phyloP scores from a whole-genome alignment of 192 early-diverging fungal species.

The Backusella australiensis region DNA sequence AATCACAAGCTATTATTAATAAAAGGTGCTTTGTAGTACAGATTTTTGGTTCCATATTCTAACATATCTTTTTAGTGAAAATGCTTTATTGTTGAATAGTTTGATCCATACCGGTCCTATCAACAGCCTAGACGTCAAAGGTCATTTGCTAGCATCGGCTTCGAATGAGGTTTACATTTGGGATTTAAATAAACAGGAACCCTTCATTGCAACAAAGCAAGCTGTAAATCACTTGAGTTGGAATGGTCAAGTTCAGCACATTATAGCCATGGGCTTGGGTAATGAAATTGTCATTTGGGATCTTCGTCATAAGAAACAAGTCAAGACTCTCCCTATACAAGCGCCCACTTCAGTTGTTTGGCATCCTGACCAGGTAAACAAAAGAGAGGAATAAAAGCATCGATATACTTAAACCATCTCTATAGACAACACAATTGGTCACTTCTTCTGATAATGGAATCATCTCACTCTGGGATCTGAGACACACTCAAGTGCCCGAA shows the following conservation, averaged over 20 bases:
- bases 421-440: conserved; percentile 87
- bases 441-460: conserved; percentile 86
- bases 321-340: conserved; percentile 65
- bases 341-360: conserved; percentile 82
- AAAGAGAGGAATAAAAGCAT: not conserved
- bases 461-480: conserved; percentile 92
- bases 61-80: not conserved
- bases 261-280: conserved; percentile 87
- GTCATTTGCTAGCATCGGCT: conserved; percentile 85
- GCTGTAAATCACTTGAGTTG: conserved; percentile 83
- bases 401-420: not conserved
- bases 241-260: conserved; percentile 91
- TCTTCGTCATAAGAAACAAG: conserved; percentile 80
- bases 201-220: conserved; percentile 75
- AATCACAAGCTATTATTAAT: conserved; percentile 70
- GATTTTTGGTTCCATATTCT: not conserved
- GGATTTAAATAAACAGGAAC: conserved; percentile 87
- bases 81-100: conserved; percentile 34
- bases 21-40: conserved; percentile 34
- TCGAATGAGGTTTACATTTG: conserved; percentile 90
- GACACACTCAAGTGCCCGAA: conserved; percentile 91
- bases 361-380: conserved; percentile 80
- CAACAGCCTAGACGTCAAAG: conserved; percentile 87
- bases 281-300: conserved; percentile 96
- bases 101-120: conserved; percentile 84